These are phyloP conservation scores for Farysia itapuensis DNA, from an alignment of 1,284 basidiomycete genomes.

Conservation along the genomic window DNA sequence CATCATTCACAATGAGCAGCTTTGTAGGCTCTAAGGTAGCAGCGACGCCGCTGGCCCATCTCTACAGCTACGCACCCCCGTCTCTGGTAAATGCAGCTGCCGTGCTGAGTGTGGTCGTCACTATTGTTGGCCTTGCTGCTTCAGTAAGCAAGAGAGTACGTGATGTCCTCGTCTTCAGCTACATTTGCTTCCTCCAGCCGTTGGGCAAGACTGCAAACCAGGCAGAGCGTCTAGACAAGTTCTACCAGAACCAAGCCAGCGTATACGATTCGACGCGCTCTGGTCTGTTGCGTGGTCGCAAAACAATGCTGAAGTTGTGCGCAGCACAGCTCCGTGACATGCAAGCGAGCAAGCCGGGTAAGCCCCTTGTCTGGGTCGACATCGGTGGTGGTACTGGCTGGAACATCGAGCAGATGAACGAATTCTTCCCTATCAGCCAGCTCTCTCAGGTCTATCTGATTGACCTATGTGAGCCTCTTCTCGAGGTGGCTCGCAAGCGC, in stretches of 20 bases:
- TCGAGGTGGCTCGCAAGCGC: constrained; percentile 72
- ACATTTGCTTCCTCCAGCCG: constrained; percentile 58
- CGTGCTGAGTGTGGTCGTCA: constrained; percentile 9
- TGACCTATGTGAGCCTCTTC: constrained; percentile 74
- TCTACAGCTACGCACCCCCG: constrained; percentile 19
- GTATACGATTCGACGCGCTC: constrained; percentile 58
- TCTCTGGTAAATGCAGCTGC: constrained; percentile 20
- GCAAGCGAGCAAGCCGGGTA: constrained; percentile 60
- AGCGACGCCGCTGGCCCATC: constrained; percentile 20
- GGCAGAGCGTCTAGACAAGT: constrained; percentile 56
- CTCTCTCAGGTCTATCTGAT: constrained; percentile 69
- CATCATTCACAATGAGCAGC: constrained; percentile 11
- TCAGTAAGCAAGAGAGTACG: constrained; percentile 36
- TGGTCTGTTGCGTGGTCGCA: constrained; percentile 55
- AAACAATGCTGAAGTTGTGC: constrained; percentile 64
- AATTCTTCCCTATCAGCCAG: constrained; percentile 65
- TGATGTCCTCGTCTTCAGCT: constrained; percentile 48
- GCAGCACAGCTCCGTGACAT: constrained; percentile 69
- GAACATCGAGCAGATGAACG: constrained; percentile 81
- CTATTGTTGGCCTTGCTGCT: constrained; percentile 25
- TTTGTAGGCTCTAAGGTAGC: constrained; percentile 13
- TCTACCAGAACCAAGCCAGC: constrained; percentile 56
- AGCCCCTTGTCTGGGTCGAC: constrained; percentile 75
- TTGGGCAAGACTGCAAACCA: constrained; percentile 56
- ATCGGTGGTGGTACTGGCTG: constrained; percentile 80